Evolutionary conservation across 257 asterid species (phyloP).

Genomic region (Rehmannia glutinosa): DNA sequence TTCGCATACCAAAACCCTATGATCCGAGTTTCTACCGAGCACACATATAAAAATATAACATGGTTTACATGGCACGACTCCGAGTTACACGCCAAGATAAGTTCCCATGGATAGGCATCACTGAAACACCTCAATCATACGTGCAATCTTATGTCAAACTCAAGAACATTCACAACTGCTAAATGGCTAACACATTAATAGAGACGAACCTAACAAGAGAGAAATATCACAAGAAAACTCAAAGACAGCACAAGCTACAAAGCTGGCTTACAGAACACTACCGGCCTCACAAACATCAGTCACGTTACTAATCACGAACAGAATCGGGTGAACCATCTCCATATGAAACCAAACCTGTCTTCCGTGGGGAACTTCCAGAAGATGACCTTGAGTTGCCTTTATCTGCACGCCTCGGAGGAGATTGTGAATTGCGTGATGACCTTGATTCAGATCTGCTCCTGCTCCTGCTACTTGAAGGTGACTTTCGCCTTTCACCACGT

Average conservation of each 20-base stretch:
- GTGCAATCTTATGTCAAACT: not conserved
- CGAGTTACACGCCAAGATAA: not conserved
- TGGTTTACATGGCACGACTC: not conserved
- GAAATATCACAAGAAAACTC: too few relatives aligned
- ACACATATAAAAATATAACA: not conserved
- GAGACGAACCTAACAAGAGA: not conserved
- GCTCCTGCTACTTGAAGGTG: slow-evolving; percentile 63
- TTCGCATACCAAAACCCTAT: too few relatives aligned
- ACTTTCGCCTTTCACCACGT: slow-evolving; percentile 40
- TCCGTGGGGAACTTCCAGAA: slow-evolving; percentile 49
- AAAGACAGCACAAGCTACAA: too few relatives aligned
- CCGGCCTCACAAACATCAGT: not conserved
- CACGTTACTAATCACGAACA: slow-evolving; percentile 16
- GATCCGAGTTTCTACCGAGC: too few relatives aligned
- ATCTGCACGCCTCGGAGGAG: slow-evolving; percentile 35
- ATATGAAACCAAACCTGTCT: slow-evolving; percentile 52
- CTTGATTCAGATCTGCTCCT: slow-evolving; percentile 57
- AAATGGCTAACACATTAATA: not conserved
- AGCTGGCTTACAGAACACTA: not conserved
- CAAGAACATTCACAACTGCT: not conserved
- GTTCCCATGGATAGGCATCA: not conserved
- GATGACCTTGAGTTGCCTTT: slow-evolving; percentile 54
- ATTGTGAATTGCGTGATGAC: slow-evolving; percentile 42
- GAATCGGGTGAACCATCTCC: slow-evolving; percentile 62
- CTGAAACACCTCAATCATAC: not conserved